Base-by-base conservation (phyloP, 164 flowering plant species). In the Berberis vulgaris region DNA sequence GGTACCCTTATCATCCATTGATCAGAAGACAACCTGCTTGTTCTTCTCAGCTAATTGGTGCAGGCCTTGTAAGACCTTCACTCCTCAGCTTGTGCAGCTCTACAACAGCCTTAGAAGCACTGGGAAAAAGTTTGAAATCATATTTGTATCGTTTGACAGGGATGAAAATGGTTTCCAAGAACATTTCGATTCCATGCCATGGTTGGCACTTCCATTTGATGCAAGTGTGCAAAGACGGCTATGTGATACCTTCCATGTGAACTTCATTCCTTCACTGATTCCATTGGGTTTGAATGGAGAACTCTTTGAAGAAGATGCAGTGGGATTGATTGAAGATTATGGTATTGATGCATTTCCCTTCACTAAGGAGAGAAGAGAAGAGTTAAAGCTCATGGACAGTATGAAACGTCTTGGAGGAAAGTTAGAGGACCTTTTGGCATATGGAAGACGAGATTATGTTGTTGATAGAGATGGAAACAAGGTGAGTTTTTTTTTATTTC, bases 31-130 rank as follows among this genome's bases (percentile, higher is more conserved):
- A 50, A 64, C 73, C 45, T 82, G 79, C 69, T 81, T 84, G 5
- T 81, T 72, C 67, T 84, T 81, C 77, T 81, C 86, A 12, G 86
- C 86, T 38, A 77, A 74, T 72, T 82, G 86, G 89, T 81, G 89
- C 71, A 81, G 85, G 67, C 85, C 86, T 5, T 84, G 89, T 57
- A 79, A 62, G 62, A 45, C 60, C n/a, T 82, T 82, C 64, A 67
- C 70, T n/a, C 85, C 86, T 1, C 72, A 63, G 45, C 70, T 84
- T 55, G 71, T 72, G 44, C 72, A 81, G 54, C 66, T 80, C 45
- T 84, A 82, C 71, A 61, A 82, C 49, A 45, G 70, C 0, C 68
- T 84, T 26, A 72, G 52, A 62, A 59, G 56, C 55, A 56, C 45
- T 7, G 80, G 77, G 2, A 67, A 59, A 66, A 68, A 74, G 41